Percentiles rank a stretch among this genome's conserved stretches.
Conservation (phyloP, 805 yeast species). For the Saccharomycopsis selenospora region DNA sequence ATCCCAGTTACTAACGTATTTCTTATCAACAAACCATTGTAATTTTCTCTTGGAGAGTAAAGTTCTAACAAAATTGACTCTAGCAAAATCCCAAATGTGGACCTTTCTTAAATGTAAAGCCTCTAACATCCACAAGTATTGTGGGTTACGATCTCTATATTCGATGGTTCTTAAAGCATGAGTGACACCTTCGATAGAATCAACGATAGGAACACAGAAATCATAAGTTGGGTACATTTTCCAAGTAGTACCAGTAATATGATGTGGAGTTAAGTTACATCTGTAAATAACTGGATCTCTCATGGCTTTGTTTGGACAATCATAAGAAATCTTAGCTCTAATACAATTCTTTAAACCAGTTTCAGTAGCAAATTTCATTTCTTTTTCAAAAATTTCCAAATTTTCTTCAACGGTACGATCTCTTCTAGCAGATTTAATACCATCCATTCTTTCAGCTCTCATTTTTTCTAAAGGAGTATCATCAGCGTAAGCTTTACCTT, state of each 20-base stretch:
- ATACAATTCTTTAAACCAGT: conserved; percentile 87
- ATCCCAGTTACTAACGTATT: conserved; percentile 88
- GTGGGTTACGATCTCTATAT: conserved; percentile 97
- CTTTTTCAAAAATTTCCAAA: conserved; percentile 75
- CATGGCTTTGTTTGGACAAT: conserved; percentile 85
- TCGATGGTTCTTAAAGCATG: conserved; percentile 97
- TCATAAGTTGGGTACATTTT: conserved; percentile 98
- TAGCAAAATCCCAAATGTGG: conserved; percentile 95
- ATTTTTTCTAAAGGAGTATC: conserved; percentile 90
- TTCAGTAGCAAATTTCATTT: conserved; percentile 92
- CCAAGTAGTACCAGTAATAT: conserved; percentile 90
- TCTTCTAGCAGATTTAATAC: conserved; percentile 87
- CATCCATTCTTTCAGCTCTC: conserved; percentile 99
- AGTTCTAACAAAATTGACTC: conserved; percentile 95
- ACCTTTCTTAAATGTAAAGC: conserved; percentile 82
- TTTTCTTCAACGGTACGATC: conserved; percentile 91
- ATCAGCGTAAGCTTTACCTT: conserved; percentile 95
- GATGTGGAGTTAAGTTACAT: conserved; percentile 96
- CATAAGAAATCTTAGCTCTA: conserved; percentile 93
- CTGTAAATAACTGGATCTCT: conserved; percentile 98
- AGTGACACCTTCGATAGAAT: conserved; percentile 92
- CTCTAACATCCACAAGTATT: conserved; percentile 91
- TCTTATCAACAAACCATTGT: conserved; percentile 97
- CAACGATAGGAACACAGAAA: conserved; percentile 97
- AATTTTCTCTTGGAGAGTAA: conserved; percentile 92